A percentile compares a stretch with the other conserved stretches of the same genome.
Conservation (phyloP, 192 early-diverging fungal species). For the Entrophospora sp. region DNA sequence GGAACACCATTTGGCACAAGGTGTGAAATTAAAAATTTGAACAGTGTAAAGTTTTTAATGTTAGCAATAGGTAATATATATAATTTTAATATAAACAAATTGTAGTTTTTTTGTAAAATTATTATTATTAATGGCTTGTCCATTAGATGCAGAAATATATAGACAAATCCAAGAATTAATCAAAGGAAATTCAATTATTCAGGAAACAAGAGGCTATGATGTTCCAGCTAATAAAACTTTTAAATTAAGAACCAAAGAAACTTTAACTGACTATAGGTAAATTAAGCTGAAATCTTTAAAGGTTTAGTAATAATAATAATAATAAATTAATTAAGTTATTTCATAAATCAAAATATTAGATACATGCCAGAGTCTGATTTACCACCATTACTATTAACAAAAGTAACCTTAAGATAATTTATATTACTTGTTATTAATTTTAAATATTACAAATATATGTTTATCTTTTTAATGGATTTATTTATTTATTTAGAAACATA, state of each 20-base stretch:
- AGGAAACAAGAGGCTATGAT: conserved; percentile 80
- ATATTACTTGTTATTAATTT: no score
- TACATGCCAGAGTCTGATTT: conserved; percentile 82
- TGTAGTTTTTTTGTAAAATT: no score
- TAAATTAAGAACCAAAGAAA: conserved; percentile 67
- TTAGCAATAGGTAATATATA: conserved; percentile 51
- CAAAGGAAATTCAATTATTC: conserved; percentile 38
- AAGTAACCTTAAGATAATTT: conserved; percentile 5
- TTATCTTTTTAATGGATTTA: conserved; percentile 1
- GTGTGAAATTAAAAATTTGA: conserved; percentile 74
- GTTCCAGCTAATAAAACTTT: conserved; percentile 51
- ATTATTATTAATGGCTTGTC: no score
- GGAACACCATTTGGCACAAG: conserved; percentile 47
- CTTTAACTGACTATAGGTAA: conserved; percentile 67
- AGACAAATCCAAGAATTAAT: conserved; percentile 61
- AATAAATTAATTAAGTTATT: neutral
- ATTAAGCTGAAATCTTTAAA: neutral
- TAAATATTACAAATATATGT: no score
- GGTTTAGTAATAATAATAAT: conserved; percentile 16
- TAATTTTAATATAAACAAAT: no score
- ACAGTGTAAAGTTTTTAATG: conserved; percentile 58
- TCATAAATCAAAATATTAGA: no score
- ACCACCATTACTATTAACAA: conserved; percentile 41
- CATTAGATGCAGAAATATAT: conserved; percentile 64
- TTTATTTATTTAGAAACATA: conserved; percentile 30